These are phyloP conservation scores for Brassica incana DNA, from an alignment of 345 rosid genomes.

Conservation along the genomic window DNA sequence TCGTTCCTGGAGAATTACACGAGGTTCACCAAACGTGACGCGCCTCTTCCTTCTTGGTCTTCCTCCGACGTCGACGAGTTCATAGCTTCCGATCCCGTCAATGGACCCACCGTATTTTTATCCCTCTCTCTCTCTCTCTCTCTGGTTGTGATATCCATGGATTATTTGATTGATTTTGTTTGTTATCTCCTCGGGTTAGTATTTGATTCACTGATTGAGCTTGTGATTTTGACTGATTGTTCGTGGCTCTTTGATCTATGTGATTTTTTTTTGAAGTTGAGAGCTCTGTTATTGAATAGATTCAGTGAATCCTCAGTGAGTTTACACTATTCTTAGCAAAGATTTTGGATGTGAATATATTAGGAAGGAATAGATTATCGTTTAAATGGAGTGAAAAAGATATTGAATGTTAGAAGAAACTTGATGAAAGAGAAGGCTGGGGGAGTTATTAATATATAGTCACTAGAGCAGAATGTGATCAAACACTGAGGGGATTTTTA, in stretches of 20 bases:
- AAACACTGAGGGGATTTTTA: background rate
- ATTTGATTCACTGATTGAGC: background rate
- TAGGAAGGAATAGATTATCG: background rate
- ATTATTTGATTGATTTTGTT: background rate
- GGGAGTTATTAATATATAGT: background rate
- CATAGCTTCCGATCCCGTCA: conserved; percentile 80
- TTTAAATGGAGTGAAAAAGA: background rate
- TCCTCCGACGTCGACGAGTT: conserved; percentile 73
- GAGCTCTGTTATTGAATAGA: background rate
- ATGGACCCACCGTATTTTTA: conserved; percentile 69
- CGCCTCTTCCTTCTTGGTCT: conserved; percentile 80
- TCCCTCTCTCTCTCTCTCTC: background rate
- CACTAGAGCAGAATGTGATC: background rate
- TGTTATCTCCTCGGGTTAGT: background rate
- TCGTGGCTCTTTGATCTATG: background rate
- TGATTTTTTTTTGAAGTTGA: background rate
- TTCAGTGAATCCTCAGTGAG: background rate
- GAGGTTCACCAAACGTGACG: conserved; percentile 54
- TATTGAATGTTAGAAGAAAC: background rate
- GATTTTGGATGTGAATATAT: too few species aligned
- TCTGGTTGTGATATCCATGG: background rate
- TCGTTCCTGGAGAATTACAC: conserved; percentile 61
- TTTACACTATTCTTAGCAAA: too few species aligned
- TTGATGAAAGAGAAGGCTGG: background rate
- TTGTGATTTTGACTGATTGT: background rate